These are phyloP conservation scores for Raphanus raphanistrum DNA, from an alignment of 345 rosid species.

Conservation along the genomic window DNA sequence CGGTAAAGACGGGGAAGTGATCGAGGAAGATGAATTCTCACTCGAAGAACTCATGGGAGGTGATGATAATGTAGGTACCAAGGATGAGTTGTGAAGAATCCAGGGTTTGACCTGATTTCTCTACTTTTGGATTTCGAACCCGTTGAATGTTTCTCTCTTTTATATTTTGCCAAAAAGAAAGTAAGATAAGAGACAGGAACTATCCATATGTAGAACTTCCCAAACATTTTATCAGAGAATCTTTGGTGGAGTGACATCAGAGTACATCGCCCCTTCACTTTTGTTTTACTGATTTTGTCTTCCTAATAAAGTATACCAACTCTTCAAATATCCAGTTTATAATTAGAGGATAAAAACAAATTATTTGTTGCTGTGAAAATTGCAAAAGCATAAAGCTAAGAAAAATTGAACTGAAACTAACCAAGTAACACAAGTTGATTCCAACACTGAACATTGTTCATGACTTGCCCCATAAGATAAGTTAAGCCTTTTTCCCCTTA, in stretches of 20 bases:
- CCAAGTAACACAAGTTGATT: background rate
- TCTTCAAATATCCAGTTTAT: background rate
- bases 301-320: background rate
- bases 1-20: constrained; percentile 83
- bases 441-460: background rate
- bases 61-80: constrained; percentile 22
- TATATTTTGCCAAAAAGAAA: constrained; percentile 3
- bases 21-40: constrained; percentile 94
- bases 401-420: background rate
- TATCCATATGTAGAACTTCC: background rate
- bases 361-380: background rate
- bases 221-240: background rate
- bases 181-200: constrained; percentile 19
- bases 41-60: constrained; percentile 96
- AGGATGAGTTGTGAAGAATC: constrained; percentile 61
- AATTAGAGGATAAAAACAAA: background rate
- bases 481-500: background rate
- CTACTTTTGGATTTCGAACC: constrained; percentile 2
- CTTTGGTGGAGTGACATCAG: background rate
- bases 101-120: constrained; percentile 6
- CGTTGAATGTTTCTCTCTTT: constrained; percentile 12
- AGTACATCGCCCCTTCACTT: background rate
- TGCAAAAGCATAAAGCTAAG: background rate
- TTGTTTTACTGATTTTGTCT: background rate
- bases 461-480: background rate